Conservation (phyloP, 2,329 filamentous ascomycete species). For the Colletotrichum endophyticum region DNA sequence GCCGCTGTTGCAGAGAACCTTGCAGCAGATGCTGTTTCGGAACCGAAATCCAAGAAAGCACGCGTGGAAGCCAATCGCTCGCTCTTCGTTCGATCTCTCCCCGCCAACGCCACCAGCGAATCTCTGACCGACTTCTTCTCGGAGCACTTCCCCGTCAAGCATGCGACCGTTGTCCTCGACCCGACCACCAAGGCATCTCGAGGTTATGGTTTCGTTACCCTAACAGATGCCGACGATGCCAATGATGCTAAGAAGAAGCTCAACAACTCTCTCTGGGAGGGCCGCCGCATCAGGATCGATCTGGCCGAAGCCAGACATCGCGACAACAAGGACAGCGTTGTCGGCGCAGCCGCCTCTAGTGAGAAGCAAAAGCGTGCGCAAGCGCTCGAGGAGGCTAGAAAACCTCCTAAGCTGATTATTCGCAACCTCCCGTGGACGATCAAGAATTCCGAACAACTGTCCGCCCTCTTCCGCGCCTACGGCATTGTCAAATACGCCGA, state of each 20-base stretch:
- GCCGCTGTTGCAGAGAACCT: constrained; percentile 23
- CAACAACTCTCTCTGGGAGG: constrained; percentile 78
- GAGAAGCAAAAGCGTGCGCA: constrained; percentile 62
- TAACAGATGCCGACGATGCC: constrained; percentile 92
- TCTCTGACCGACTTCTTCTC: constrained; percentile 89
- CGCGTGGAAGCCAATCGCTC: constrained; percentile 69
- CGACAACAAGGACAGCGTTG: constrained; percentile 41
- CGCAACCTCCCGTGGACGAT: constrained; percentile 97
- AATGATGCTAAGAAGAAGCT: constrained; percentile 80
- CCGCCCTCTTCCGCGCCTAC: constrained; percentile 80
- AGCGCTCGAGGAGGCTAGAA: constrained; percentile 62
- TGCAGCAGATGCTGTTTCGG: constrained; percentile 35
- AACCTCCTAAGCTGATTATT: constrained; percentile 80
- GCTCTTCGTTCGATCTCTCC: constrained; percentile 90
- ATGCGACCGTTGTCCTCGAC: constrained; percentile 91
- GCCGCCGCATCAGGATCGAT: constrained; percentile 84
- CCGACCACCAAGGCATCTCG: constrained; percentile 84
- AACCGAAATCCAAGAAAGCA: constrained; percentile 53
- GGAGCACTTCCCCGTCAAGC: constrained; percentile 91
- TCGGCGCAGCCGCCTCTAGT: constrained; percentile 40
- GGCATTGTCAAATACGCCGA: constrained; percentile 91
- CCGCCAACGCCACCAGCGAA: constrained; percentile 79
- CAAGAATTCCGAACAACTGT: constrained; percentile 82
- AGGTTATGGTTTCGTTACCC: constrained; percentile 96
- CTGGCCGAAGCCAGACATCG: constrained; percentile 86